A percentile compares a stretch with the other conserved stretches of the same genome.
These are phyloP conservation scores for Rhodomyrtus psidioides DNA, from an alignment of 441 rosid species.

Conservation along the genomic window DNA sequence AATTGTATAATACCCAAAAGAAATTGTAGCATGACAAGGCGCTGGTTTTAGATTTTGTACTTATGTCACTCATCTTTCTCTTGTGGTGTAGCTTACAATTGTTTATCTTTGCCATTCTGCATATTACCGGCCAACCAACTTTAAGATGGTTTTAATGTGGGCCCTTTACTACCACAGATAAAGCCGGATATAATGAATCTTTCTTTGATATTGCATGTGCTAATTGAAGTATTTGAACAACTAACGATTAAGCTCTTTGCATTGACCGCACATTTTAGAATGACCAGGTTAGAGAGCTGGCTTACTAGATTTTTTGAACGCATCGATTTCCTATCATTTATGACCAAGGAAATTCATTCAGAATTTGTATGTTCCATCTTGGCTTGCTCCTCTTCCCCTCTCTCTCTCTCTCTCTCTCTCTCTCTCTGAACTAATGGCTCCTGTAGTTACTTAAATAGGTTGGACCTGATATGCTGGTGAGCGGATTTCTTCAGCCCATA, in stretches of 20 bases:
- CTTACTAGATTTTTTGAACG: not conserved
- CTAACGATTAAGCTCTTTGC: not conserved
- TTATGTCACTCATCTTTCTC: not conserved
- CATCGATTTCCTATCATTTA: not conserved
- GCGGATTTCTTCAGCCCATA: constrained; percentile 88
- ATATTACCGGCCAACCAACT: not conserved
- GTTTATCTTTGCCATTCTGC: not conserved
- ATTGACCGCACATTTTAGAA: not conserved
- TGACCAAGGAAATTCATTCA: not conserved
- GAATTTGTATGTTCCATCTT: not conserved
- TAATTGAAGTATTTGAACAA: not conserved
- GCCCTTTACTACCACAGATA: not conserved
- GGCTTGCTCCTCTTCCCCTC: not conserved
- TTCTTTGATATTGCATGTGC: not conserved
- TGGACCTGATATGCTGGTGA: constrained; percentile 91
- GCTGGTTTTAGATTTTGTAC: not conserved
- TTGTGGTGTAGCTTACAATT: not conserved
- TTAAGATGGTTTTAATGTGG: not conserved
- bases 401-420: not conserved
- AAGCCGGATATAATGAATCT: not conserved
- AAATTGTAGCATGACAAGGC: not conserved
- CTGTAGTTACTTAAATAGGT: constrained; percentile 29
- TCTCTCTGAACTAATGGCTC: not conserved
- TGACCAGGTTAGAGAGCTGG: not conserved
- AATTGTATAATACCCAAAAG: not conserved